Conservation (phyloP, 352 stramenopile genomes). For the Porosira glacialis region DNA sequence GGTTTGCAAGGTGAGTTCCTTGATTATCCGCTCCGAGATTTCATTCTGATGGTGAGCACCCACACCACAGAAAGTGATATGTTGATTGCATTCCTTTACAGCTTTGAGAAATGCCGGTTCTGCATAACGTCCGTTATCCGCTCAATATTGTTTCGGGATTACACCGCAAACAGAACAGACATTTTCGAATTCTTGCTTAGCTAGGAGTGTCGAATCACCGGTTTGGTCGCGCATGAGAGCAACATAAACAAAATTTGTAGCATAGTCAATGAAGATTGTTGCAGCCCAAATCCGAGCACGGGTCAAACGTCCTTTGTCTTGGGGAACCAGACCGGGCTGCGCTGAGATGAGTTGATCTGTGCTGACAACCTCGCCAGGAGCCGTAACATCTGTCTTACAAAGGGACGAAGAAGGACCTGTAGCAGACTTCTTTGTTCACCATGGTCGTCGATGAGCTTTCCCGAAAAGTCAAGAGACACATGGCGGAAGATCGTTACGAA, state of each 20-base stretch:
- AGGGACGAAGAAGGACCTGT: background rate
- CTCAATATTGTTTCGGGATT: slow-evolving; percentile 40
- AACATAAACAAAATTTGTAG: slow-evolving; percentile 21
- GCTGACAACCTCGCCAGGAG: background rate
- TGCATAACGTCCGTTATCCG: slow-evolving; percentile 54
- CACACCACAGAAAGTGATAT: slow-evolving; percentile 51
- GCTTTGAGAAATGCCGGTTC: slow-evolving; percentile 29
- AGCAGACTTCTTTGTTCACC: background rate
- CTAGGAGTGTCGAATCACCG: slow-evolving; percentile 24
- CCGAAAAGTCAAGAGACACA: slow-evolving; percentile 14
- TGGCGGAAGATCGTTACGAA: background rate
- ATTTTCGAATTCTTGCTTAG: slow-evolving; percentile 42
- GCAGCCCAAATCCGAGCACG: slow-evolving; percentile 8
- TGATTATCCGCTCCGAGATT: slow-evolving; percentile 27
- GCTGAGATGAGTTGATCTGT: slow-evolving; percentile 27
- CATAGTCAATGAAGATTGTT: slow-evolving; percentile 51
- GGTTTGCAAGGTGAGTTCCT: slow-evolving; percentile 16
- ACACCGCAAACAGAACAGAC: slow-evolving; percentile 11
- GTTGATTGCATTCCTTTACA: slow-evolving; percentile 24
- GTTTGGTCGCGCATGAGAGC: slow-evolving; percentile 17
- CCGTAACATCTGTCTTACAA: background rate
- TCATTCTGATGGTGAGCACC: slow-evolving; percentile 66
- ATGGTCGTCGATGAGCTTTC: slow-evolving; percentile 8
- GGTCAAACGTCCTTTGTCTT: slow-evolving; percentile 3
- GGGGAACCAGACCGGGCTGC: slow-evolving; percentile 20